Evolutionary conservation across 257 asterid species (phyloP).

Genomic region (Nicotiana sylvestris): DNA sequence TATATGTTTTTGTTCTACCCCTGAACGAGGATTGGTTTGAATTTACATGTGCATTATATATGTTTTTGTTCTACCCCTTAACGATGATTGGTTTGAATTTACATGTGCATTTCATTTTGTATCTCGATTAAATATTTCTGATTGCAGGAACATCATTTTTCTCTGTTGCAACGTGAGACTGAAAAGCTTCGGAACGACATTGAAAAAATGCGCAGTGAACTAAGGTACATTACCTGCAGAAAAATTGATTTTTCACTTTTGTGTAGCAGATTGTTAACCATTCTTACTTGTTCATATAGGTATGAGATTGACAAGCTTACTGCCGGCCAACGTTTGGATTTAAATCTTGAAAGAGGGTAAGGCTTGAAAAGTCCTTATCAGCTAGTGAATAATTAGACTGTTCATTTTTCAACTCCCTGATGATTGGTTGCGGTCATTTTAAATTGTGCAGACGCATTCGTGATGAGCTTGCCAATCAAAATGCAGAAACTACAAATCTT

Average conservation of each 20-base stretch:
- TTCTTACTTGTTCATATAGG: slow-evolving; percentile 24
- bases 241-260: not conserved
- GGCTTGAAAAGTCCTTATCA: not conserved
- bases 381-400: not conserved
- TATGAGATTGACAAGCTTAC: slow-evolving; percentile 56
- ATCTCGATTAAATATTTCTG: not conserved
- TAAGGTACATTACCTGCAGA: slow-evolving; percentile 31
- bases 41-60: not conserved
- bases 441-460: slow-evolving; percentile 37
- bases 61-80: no score
- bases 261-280: not conserved
- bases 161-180: slow-evolving; percentile 55
- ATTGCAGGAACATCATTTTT: slow-evolving; percentile 60
- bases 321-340: slow-evolving; percentile 64
- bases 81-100: no score
- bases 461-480: slow-evolving; percentile 48
- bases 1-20: not conserved
- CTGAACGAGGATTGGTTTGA: not conserved
- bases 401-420: slow-evolving; percentile 1
- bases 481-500: slow-evolving; percentile 45
- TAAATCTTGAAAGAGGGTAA: slow-evolving; percentile 64
- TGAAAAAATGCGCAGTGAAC: slow-evolving; percentile 60
- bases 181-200: slow-evolving; percentile 61
- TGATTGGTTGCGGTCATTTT: slow-evolving; percentile 3
- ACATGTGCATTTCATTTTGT: not conserved